Evolutionary conservation across 306 rosid species (phyloP), one percentile per base, ranked within the genome.

Genomic region (Crotalaria pallida): DNA sequence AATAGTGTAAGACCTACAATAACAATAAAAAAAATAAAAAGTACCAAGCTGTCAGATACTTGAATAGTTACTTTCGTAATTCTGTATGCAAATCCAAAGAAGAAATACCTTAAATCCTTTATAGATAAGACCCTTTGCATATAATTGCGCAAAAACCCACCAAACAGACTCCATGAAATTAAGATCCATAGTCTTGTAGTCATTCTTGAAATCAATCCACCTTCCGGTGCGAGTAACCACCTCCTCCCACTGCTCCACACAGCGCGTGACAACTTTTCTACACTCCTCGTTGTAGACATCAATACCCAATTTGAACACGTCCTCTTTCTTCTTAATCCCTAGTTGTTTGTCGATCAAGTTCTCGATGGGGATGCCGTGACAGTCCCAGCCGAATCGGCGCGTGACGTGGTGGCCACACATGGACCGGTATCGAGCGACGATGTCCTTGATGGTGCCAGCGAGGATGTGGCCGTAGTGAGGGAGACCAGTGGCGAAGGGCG

Each of bases 351-450:
- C 98, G 50, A 94, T 90, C 88, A 90, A 94, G 38, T 76, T 88
- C 81, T 94, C 97, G 7, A 94, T 90, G 2, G 98, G 98, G 60
- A 94, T 81, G 63, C 98, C 97, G 27, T 94, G 98, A 73, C 98
- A 94, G 49, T 94, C 98, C 98, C 98, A 94, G 62, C 96, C 98
- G 74, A 94, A 94, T 47, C 97, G 96, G 74, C 98, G 97, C 4
- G 96, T 90, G 72, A 94, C 98, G 43, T 94, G 98, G 72, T 81
- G 86, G 51, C 98, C 98, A 3, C 82, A 81, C 96, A 88, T 87
- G 65, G 96, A 70, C 9, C 88, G 97, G 79, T 87, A 90, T 36
- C 98, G 90, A 0, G 98, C 88, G 67, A 94, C 93, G 59, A 94
- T 83, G 80, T 94, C 98, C 72, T 94, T 94, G 81, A 94, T 94